Percentiles rank a stretch among this genome's conserved stretches.
Evolutionary conservation across 352 stramenopile genomes (phyloP).

Genomic region (Phytophthora sp.): DNA sequence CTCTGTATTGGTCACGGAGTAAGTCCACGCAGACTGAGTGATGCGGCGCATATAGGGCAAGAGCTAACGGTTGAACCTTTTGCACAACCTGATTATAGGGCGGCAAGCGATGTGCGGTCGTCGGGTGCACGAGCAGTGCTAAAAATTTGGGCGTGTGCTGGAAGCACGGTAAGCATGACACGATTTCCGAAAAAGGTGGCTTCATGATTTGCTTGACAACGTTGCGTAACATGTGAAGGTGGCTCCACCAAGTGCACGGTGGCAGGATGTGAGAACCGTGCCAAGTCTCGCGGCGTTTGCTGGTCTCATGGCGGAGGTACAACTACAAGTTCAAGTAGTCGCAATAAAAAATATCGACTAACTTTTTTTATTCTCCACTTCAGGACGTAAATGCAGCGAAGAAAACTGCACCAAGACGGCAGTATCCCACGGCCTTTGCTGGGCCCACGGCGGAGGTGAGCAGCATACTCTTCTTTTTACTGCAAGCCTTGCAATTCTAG

Average conservation of each 20-base stretch:
- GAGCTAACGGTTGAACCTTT: slow-evolving; percentile 21
- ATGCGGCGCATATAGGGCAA: slow-evolving; percentile 10
- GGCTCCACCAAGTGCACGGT: slow-evolving; percentile 78
- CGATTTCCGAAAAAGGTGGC: slow-evolving; percentile 41
- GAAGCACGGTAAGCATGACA: slow-evolving; percentile 63
- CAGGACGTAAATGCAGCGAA: slow-evolving; percentile 69
- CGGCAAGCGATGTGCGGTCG: slow-evolving; percentile 69
- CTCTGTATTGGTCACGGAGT: slow-evolving; percentile 78
- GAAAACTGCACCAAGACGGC: slow-evolving; percentile 72
- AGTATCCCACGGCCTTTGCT: slow-evolving; percentile 81
- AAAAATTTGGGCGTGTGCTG: slow-evolving; percentile 81
- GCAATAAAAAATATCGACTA: neutral
- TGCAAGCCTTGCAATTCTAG: slow-evolving; percentile 1
- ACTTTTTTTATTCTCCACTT: neutral
- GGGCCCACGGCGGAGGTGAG: slow-evolving; percentile 80
- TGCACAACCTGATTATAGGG: slow-evolving; percentile 49
- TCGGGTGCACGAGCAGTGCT: slow-evolving; percentile 70
- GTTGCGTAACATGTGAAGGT: slow-evolving; percentile 44
- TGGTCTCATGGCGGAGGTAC: slow-evolving; percentile 81
- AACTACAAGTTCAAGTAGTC: neutral
- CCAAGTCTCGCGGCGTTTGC: slow-evolving; percentile 80
- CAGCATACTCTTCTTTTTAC: slow-evolving; percentile 19
- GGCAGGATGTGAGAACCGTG: slow-evolving; percentile 64
- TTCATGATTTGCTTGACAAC: slow-evolving; percentile 41
- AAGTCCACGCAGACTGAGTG: slow-evolving; percentile 14